A percentile compares a stretch with the other conserved stretches of the same genome.
These are phyloP conservation scores for Emergomyces orientalis DNA, from an alignment of 2,329 filamentous ascomycete species.

Conservation along the genomic window DNA sequence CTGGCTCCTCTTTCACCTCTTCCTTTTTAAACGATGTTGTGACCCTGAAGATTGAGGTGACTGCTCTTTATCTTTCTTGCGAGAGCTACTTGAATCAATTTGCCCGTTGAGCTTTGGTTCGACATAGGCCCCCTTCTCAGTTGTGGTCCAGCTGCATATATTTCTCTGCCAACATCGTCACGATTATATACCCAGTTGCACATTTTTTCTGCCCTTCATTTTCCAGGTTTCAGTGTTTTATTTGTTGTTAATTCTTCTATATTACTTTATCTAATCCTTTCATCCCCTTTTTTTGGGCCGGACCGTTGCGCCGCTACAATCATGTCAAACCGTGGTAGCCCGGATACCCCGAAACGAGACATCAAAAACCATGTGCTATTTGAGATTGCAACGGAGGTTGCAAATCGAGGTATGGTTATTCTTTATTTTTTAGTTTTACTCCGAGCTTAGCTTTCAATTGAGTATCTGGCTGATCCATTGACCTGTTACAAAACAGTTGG, in stretches of 20 bases:
- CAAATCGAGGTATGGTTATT: constrained; percentile 63
- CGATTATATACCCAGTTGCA: neutral
- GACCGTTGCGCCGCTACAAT: constrained; percentile 15
- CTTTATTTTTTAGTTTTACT: constrained; percentile 5
- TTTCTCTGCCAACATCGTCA: neutral
- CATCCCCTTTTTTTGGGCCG: constrained; percentile 19
- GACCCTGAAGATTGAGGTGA: neutral
- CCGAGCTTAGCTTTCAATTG: neutral
- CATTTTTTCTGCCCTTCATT: constrained; percentile 12
- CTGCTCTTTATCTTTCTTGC: neutral
- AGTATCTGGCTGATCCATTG: constrained; percentile 10
- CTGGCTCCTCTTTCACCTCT: neutral
- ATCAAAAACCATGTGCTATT: constrained; percentile 95
- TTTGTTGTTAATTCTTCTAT: neutral
- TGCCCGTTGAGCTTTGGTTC: neutral
- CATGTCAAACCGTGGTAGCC: constrained; percentile 46
- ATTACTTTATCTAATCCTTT: neutral
- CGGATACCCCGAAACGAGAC: constrained; percentile 47
- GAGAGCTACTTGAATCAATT: neutral
- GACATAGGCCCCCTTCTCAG: neutral
- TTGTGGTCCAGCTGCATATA: neutral
- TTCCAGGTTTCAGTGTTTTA: neutral
- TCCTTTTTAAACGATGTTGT: neutral
- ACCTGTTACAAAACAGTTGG: constrained; percentile 53
- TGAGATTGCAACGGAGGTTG: constrained; percentile 93